Evolutionary conservation across 2,329 filamentous ascomycete genomes (phyloP).

Genomic region (Clarireedia sp.): DNA sequence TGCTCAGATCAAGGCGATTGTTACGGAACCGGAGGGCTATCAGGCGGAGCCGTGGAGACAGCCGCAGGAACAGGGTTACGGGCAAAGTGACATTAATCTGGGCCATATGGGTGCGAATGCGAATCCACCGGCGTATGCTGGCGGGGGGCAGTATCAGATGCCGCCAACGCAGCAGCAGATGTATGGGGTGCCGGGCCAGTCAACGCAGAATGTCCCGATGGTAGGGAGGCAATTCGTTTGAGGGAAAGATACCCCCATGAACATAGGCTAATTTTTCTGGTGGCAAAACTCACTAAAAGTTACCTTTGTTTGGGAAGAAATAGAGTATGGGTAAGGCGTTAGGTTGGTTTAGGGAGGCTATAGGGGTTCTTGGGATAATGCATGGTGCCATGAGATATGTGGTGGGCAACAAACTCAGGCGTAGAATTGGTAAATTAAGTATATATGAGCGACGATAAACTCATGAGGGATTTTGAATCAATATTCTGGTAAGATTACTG

Average conservation of each 20-base stretch:
- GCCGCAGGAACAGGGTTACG: neutral
- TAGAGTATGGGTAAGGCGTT: neutral
- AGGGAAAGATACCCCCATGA: too few species aligned
- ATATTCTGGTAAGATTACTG: too few species aligned
- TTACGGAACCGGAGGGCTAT: neutral
- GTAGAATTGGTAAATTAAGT: too few species aligned
- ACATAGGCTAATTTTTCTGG: too few species aligned
- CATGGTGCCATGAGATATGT: too few species aligned
- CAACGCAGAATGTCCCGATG: neutral
- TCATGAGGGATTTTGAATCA: too few species aligned
- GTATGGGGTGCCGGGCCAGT: neutral
- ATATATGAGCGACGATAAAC: too few species aligned
- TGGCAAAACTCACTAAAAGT: too few species aligned
- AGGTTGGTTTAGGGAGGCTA: neutral
- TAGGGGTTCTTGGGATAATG: too few species aligned
- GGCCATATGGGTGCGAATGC: neutral
- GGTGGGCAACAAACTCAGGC: too few species aligned
- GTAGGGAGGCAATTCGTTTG: constrained; percentile 4
- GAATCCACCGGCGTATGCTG: neutral
- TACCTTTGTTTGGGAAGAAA: too few species aligned
- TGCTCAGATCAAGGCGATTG: neutral
- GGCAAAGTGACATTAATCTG: constrained; percentile 1
- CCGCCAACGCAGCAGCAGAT: neutral
- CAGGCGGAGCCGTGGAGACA: constrained; percentile 8
- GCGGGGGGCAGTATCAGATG: neutral